Evolutionary conservation across 2,329 filamentous ascomycete species (phyloP), one percentile per base, ranked within the genome.

Genomic region (Aspergillus awamori): DNA sequence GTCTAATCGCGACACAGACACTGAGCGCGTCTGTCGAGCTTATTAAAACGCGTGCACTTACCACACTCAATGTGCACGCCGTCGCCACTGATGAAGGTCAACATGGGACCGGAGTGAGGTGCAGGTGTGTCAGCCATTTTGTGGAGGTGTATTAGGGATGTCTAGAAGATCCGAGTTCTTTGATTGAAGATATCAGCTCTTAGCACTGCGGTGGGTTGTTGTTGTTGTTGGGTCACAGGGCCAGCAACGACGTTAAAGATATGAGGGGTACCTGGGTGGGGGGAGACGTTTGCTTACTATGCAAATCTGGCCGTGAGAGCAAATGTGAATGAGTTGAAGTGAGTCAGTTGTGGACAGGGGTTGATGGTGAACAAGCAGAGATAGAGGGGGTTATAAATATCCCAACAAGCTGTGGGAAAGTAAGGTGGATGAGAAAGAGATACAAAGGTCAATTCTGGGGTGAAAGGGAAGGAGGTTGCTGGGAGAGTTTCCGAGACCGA

Each of bases 61-160:
- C 83, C 82, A 66, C 86, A 81, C 11, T 71, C 66, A 62, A 85
- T 78, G 33, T 79, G 74, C 49, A 78, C 78, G 57, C 30, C 30
- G 26, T 51, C 47, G 26, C 13, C 28, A 30, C 24, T 51, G 47
- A 30, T 7, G 28, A 51, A 51, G 7, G 47, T 51, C n/a, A 51
- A 36, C 33, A 36, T 36, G 33, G 33, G 33, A 36, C 33, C 33
- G 33, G 33, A 36, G 33, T 36, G 13, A 36, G 33, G 11, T 13
- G 33, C 33, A 36, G 33, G 33, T 15, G 47, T n/a, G 38, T 58
- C 59, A 20, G 60, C 20, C 60, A 62, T 62, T 48, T 53, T 53
- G 38, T 53, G 15, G 15, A 53, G 36, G 30, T 26, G 22, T 17
- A 51, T 15, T 3, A 30, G 45, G 47, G 4, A 17, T n/a, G 3